Evolutionary conservation across 1,284 basidiomycete genomes (phyloP), one percentile per base, ranked within the genome.

Genomic region (Waitea zeae): DNA sequence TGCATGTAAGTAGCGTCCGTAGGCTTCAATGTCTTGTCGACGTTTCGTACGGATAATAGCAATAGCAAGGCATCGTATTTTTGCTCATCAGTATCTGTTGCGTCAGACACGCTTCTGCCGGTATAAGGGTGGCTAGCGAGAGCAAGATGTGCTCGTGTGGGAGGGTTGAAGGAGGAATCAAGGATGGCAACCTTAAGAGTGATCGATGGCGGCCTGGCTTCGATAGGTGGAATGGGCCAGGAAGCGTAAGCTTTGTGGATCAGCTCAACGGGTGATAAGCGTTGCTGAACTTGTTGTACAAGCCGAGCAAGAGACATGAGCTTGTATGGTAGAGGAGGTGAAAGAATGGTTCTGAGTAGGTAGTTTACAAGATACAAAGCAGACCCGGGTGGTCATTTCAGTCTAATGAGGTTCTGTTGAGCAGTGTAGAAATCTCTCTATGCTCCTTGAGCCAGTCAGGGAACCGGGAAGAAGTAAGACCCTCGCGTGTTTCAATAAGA

Each of bases 81-180:
- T n/a, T 26, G 24, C 9, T 42, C 26, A 17, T 42, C 34, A 1
- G 31, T 20, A 29, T 41, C 32, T 9, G 34, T 9, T 6, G 26
- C 34, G n/a, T 9, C n/a, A 26, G 24, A 26, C 24, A n/a, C 7
- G 24, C 24, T 26, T n/a, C 9, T n/a, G n/a, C 37, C 45, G 1
- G 62, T 61, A 15, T 52, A 53, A 1, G 40, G 47, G 3, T 62
- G 58, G 37, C 64, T 66, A 13, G 74, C 74, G 31, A 96, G 71
- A 0, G 82, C 77, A 37, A 81, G 64, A 49, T 98, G 92, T 0
- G 93, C 89, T 9, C 66, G 53, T 0, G 86, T 89, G 0, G 93
- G 93, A 2, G 93, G 92, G 47, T 98, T 96, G 59, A 90, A 97
- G 1, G 86, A 92, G 0, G 88, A 81, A 48, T 97, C 92, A 22